Percentiles rank a stretch among this genome's conserved stretches.
These are phyloP conservation scores for Cucumis cinereus DNA, from an alignment of 306 rosid genomes.

Conservation along the genomic window DNA sequence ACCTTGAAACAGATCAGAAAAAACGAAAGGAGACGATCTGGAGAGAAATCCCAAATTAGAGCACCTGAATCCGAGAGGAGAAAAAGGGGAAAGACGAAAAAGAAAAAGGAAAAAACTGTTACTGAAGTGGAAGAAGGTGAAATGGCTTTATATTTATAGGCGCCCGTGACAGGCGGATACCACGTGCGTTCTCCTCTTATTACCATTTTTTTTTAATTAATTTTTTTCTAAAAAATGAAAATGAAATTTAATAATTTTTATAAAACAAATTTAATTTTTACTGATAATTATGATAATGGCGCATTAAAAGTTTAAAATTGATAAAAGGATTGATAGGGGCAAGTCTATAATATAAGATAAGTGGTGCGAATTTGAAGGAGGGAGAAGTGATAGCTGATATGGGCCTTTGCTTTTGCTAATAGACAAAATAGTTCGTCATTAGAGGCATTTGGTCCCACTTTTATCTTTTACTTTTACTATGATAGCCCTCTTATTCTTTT, in stretches of 20 bases:
- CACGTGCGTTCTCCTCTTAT: background rate
- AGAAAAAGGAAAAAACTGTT: background rate
- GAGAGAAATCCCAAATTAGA: background rate
- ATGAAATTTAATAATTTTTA: no score
- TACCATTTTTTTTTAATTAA: background rate
- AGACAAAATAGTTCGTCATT: slow-evolving; percentile 1
- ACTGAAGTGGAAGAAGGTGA: background rate
- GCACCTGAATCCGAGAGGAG: background rate
- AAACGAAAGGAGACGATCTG: background rate
- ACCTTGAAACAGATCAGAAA: background rate
- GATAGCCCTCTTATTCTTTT: slow-evolving; percentile 8
- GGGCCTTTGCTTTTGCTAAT: slow-evolving; percentile 21
- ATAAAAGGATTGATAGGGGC: slow-evolving; percentile 1
- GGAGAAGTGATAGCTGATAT: slow-evolving; percentile 22
- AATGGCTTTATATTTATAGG: background rate
- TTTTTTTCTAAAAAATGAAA: background rate
- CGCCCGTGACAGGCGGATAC: slow-evolving; percentile 5
- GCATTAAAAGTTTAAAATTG: background rate
- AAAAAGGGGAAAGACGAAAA: background rate
- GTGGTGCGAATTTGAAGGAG: background rate
- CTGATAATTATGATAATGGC: background rate
- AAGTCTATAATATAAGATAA: background rate
- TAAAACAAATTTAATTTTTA: background rate
- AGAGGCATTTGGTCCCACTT: background rate
- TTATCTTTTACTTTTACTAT: slow-evolving; percentile 16